phyloP scores from a whole-genome alignment of 768 basidiomycete species.

The Rhodotorula taiwanensis region DNA sequence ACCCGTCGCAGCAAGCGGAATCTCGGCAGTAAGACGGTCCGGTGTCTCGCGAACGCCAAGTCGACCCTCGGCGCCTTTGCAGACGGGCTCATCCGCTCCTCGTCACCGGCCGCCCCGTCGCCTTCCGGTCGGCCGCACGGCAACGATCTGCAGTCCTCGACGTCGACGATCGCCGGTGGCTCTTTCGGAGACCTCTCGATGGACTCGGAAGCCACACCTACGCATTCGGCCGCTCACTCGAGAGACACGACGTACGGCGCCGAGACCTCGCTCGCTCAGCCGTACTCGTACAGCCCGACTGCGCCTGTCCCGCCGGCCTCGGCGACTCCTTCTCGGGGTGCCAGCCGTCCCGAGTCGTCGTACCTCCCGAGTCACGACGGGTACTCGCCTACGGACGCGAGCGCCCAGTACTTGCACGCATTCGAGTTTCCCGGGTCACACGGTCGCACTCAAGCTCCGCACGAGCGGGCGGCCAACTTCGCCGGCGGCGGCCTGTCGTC shows the following conservation, averaged over 20 bases:
- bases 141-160: background rate
- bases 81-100: slow-evolving; percentile 1
- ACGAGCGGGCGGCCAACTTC: slow-evolving; percentile 9
- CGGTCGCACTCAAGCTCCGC: background rate
- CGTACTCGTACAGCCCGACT: slow-evolving; percentile 20
- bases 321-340: background rate
- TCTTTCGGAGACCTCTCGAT: slow-evolving; percentile 20
- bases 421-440: background rate
- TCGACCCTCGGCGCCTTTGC: slow-evolving; percentile 22
- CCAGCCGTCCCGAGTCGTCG: background rate
- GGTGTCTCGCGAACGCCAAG: slow-evolving; percentile 22
- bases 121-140: background rate
- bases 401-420: background rate
- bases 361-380: slow-evolving; percentile 8
- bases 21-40: slow-evolving; percentile 18
- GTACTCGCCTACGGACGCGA: background rate
- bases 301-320: background rate
- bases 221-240: slow-evolving; percentile 23
- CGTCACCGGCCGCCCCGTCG: background rate
- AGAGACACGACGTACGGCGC: background rate
- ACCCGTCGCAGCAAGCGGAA: slow-evolving; percentile 9
- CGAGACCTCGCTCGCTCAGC: slow-evolving; percentile 5
- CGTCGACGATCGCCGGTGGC: background rate
- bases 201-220: slow-evolving; percentile 31
- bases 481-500: slow-evolving; percentile 5